Conservation (phyloP, 805 yeast species). For the Candida incommunis region DNA sequence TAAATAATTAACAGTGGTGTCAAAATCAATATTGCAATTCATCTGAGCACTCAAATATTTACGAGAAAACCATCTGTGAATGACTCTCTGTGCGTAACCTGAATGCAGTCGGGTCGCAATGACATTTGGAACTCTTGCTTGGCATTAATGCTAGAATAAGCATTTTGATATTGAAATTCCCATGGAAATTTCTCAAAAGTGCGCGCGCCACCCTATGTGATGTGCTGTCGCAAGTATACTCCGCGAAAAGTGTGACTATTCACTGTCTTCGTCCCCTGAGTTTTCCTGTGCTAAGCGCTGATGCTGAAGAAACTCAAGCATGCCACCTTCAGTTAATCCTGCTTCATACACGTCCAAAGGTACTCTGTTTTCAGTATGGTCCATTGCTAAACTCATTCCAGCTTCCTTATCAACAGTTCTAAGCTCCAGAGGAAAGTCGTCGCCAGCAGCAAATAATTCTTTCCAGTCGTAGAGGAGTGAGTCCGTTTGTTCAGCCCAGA, state of each 20-base stretch:
- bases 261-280: too few species aligned
- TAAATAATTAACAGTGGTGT: not conserved
- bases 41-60: not conserved
- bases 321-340: not conserved
- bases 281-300: too few species aligned
- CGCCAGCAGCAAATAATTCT: constrained; percentile 40
- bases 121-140: too few species aligned
- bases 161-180: too few species aligned
- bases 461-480: constrained; percentile 73
- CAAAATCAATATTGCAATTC: not conserved
- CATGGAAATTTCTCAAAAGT: too few species aligned
- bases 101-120: too few species aligned
- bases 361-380: constrained; percentile 80
- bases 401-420: constrained; percentile 58
- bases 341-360: constrained; percentile 76
- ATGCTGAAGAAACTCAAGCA: not conserved
- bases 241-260: too few species aligned
- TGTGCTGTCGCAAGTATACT: too few species aligned
- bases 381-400: constrained; percentile 52
- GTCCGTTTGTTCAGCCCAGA: constrained; percentile 69
- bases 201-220: too few species aligned
- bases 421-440: constrained; percentile 27
- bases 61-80: too few species aligned
- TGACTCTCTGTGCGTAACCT: too few species aligned
- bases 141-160: too few species aligned